Evolutionary conservation across 257 asterid genomes (phyloP).

Genomic region (Rauvolfia tetraphylla): DNA sequence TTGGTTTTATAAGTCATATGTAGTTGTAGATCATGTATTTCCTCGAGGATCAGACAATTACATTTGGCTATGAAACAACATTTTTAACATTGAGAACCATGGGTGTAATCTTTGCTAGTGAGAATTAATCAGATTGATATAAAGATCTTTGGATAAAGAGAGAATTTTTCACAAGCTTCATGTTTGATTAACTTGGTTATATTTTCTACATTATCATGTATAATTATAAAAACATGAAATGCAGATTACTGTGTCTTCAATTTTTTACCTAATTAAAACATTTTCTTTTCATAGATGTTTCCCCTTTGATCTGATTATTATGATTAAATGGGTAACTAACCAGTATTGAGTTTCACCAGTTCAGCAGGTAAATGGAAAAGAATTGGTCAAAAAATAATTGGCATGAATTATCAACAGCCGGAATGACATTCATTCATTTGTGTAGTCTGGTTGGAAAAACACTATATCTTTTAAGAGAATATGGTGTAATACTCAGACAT

Average conservation of each 20-base stretch:
- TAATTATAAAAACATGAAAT: neutral
- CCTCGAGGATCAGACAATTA: neutral
- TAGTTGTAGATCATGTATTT: neutral
- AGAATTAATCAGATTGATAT: neutral
- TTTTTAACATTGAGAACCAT: neutral
- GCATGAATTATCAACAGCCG: neutral
- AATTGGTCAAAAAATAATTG: neutral
- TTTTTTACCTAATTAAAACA: neutral
- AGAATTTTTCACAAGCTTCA: neutral
- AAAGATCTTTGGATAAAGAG: neutral
- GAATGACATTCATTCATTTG: neutral
- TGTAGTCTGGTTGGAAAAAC: neutral
- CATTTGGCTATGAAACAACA: neutral
- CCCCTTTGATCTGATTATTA: neutral
- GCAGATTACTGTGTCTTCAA: neutral
- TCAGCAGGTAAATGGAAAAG: neutral
- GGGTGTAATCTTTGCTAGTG: neutral
- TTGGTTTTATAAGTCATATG: too few relatives aligned
- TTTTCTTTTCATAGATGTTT: neutral
- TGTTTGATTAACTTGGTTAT: neutral
- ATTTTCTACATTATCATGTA: neutral
- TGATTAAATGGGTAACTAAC: neutral
- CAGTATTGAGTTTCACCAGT: too few relatives aligned
- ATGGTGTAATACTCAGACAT: neutral
- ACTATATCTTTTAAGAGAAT: neutral